Base-by-base conservation (phyloP, 1,284 basidiomycete genomes). In the Ceratobasidium sp. region DNA sequence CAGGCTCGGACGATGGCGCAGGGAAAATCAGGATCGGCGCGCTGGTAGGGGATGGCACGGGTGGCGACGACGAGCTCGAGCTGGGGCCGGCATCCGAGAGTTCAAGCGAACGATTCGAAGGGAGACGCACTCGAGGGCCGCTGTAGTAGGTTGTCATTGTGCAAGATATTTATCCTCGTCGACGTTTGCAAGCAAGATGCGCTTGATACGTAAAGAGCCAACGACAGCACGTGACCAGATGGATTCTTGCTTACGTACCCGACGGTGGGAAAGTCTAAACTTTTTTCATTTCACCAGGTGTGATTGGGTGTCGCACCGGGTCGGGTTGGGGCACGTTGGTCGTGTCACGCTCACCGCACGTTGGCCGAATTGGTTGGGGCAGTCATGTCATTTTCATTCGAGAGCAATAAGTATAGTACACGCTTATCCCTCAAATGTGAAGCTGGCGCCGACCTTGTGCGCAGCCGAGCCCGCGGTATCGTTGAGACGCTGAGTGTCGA, bases 391-490 rank as follows among this genome's bases (percentile, higher is more conserved):
- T 32, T 53, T 52, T 65, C 53, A 49, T 65, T 42, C 27, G 12
- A 29, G 49, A 13, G 29, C 22, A 54, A 54, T 54, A 54, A 54
- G 52, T 32, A 54, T 54, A 54, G 15, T 54, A n/a, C 29, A 20
- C 27, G 7, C 56, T 73, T 54, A 92, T 71, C 87, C 87, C 76
- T 92, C 90, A 74, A 92, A 92, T 69, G 83, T 82, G 77, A 92
- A 84, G 79, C 83, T 85, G 73, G 89, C 86, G 76, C 90, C 91
- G 74, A 92, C 84, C 85, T 87, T 73, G 86, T 93, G 91, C 13
- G 68, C 60, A 20, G 87, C 85, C 68, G 87, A 84, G 57, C 87
- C 89, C 69, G 79, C 74, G 60, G 83, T 79, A 27, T 80, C 80
- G 77, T 80, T 80, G 74, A 82, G 78, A 71, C 79, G 77, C 76